Evolutionary conservation across 2,329 filamentous ascomycete genomes (phyloP).

Genomic region (Cladosporium cucumerinum): DNA sequence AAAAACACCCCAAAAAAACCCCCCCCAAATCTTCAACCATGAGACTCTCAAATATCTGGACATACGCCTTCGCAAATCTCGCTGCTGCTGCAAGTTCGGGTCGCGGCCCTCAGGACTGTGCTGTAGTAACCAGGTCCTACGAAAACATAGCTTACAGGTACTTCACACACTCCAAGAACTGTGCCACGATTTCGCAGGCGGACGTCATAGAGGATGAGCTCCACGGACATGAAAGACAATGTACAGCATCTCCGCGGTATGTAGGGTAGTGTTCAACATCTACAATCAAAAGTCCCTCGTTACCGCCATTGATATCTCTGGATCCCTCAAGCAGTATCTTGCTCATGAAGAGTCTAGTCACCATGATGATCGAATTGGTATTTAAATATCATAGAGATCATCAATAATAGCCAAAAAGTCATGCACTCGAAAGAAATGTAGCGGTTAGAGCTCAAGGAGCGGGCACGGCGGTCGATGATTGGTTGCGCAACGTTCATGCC

Average conservation of each 20-base stretch:
- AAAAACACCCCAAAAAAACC: background rate
- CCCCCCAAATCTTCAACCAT: background rate
- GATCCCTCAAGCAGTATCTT: background rate
- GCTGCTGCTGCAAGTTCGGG: background rate
- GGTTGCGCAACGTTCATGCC: background rate
- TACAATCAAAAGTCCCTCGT: background rate
- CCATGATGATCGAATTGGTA: background rate
- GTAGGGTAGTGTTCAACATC: background rate
- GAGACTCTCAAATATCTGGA: background rate
- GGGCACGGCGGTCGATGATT: conserved; percentile 3
- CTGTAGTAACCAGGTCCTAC: background rate
- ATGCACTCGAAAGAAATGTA: background rate
- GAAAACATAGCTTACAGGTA: background rate
- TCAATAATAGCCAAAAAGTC: background rate
- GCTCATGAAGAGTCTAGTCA: background rate
- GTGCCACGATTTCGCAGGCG: background rate
- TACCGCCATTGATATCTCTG: background rate
- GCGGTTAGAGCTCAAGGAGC: background rate
- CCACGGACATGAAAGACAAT: background rate
- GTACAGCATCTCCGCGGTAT: background rate
- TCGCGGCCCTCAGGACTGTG: background rate
- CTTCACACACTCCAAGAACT: background rate
- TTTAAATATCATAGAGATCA: background rate
- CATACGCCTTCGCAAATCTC: background rate
- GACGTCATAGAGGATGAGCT: background rate